phyloP scores from a whole-genome alignment of 306 rosid species.

The Sophora flavescens region DNA sequence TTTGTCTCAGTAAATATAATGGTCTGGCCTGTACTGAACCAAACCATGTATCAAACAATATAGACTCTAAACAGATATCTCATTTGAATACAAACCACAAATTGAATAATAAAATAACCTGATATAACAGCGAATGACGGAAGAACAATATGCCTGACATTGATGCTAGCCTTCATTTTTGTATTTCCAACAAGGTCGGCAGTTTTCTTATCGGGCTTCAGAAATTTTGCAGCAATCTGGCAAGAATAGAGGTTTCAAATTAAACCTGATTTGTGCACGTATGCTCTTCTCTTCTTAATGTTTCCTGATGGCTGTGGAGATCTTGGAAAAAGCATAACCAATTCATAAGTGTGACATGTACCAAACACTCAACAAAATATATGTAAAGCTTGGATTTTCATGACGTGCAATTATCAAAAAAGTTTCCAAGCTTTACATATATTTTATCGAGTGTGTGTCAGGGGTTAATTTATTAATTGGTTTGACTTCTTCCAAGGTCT shows the following conservation, averaged over 20 bases:
- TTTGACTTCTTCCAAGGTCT: no score
- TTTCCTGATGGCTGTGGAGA: no score
- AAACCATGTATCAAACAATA: constrained; percentile 26
- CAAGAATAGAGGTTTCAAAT: neutral
- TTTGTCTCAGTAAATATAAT: constrained; percentile 89
- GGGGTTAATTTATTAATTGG: no score
- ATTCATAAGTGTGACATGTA: no score
- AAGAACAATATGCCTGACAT: constrained; percentile 89
- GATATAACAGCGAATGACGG: constrained; percentile 91
- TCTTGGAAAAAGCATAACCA: no score
- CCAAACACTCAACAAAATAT: no score
- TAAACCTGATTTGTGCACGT: no score
- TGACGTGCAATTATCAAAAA: no score
- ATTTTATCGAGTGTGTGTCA: no score
- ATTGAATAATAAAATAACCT: constrained; percentile 58
- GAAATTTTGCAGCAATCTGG: constrained; percentile 80
- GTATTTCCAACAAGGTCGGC: constrained; percentile 93
- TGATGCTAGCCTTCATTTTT: constrained; percentile 89
- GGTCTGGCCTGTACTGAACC: constrained; percentile 84
- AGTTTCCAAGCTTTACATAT: no score
- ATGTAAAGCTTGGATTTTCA: no score
- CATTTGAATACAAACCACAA: neutral
- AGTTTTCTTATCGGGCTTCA: constrained; percentile 76
- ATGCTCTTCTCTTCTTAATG: no score
- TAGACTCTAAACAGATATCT: neutral